These are phyloP conservation scores for Canavalia gladiata DNA, from an alignment of 306 rosid genomes.

Conservation along the genomic window DNA sequence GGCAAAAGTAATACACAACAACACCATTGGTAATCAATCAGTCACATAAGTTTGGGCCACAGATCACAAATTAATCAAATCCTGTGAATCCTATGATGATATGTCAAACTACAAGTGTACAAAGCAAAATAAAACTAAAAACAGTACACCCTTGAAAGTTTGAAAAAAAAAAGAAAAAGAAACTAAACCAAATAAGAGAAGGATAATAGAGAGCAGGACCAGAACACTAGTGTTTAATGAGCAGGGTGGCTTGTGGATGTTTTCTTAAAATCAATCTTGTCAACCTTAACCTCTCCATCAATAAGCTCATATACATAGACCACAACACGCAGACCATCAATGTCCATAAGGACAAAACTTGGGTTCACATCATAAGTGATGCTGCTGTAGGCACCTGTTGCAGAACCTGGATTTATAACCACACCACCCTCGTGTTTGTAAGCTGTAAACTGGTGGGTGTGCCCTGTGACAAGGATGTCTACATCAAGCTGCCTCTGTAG, in stretches of 20 bases:
- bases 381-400: conserved; percentile 95
- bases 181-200: conserved; percentile 19
- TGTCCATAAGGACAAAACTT: conserved; percentile 98
- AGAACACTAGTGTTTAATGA: conserved; percentile 56
- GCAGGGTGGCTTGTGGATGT: conserved; percentile 74
- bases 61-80: conserved; percentile 44
- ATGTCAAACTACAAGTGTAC: conserved; percentile 44
- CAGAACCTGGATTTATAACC: conserved; percentile 97
- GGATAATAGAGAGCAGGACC: conserved; percentile 36
- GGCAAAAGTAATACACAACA: conserved; percentile 36
- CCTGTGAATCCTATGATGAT: conserved; percentile 32
- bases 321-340: conserved; percentile 95
- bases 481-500: conserved; percentile 99
- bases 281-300: conserved; percentile 98
- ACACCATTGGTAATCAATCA: neutral
- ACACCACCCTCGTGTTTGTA: conserved; percentile 99
- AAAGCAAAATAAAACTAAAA: conserved; percentile 34
- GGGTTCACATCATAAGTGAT: conserved; percentile 97
- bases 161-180: conserved; percentile 37
- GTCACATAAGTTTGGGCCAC: conserved; percentile 27
- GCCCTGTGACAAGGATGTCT: conserved; percentile 98
- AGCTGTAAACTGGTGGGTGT: conserved; percentile 96
- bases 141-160: conserved; percentile 28
- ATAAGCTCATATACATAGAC: conserved; percentile 97
- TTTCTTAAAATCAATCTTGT: conserved; percentile 99